A percentile compares a stretch with the other conserved stretches of the same genome.
phyloP scores from a whole-genome alignment of 768 basidiomycete species.

The Tricholoma bakamatsutake region DNA sequence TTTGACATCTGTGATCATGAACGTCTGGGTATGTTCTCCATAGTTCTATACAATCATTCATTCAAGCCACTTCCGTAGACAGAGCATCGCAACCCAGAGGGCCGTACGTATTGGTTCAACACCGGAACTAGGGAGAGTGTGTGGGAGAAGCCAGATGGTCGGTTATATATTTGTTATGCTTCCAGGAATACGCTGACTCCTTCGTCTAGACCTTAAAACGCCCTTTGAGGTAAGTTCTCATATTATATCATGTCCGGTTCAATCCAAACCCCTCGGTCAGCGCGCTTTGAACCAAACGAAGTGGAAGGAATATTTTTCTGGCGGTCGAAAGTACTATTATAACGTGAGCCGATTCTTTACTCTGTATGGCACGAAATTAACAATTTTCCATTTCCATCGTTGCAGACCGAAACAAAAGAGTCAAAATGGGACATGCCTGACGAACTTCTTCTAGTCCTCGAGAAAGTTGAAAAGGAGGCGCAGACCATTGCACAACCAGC shows the following conservation, averaged over 20 bases:
- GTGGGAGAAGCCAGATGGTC: conserved; percentile 98
- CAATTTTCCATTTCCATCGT: conserved; percentile 1
- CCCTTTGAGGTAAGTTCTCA: conserved; percentile 71
- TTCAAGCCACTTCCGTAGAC: conserved; percentile 43
- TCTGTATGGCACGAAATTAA: background rate
- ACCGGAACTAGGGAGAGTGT: conserved; percentile 83
- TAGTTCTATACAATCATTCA: background rate
- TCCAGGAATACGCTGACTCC: conserved; percentile 3
- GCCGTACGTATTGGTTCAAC: conserved; percentile 99
- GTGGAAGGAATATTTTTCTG: conserved; percentile 97
- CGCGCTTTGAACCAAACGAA: conserved; percentile 83
- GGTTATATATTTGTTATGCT: conserved; percentile 9
- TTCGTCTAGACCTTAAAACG: conserved; percentile 68
- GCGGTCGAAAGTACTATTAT: conserved; percentile 88
- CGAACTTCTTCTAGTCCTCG: conserved; percentile 78
- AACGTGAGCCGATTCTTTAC: conserved; percentile 45
- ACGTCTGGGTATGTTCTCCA: conserved; percentile 29
- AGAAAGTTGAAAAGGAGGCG: conserved; percentile 78
- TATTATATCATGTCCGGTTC: background rate
- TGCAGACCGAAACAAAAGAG: conserved; percentile 81
- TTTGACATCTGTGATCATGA: conserved; percentile 14
- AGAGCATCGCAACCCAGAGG: conserved; percentile 91
- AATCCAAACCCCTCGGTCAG: conserved; percentile 31
- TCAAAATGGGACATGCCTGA: conserved; percentile 99
- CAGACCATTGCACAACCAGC: conserved; percentile 32